Conservation (phyloP, 1,284 basidiomycete genomes). For the Leccinum pachyderme region DNA sequence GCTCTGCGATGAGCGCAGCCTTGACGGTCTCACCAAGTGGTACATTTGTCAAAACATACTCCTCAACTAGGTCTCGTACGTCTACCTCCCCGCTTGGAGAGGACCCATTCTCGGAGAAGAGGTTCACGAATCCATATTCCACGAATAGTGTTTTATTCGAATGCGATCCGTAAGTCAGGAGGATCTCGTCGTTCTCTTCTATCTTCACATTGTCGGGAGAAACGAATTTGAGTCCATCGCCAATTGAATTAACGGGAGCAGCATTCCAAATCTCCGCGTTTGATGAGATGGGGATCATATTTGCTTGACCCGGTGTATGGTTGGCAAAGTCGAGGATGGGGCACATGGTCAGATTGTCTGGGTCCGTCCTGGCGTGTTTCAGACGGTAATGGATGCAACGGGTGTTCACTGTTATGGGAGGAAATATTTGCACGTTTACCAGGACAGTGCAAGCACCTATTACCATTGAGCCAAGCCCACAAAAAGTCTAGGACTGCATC, state of each 20-base stretch:
- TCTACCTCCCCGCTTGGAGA: constrained; percentile 55
- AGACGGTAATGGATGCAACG: constrained; percentile 79
- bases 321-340: constrained; percentile 88
- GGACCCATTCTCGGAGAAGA: constrained; percentile 26
- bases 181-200: constrained; percentile 58
- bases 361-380: constrained; percentile 48
- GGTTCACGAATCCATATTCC: constrained; percentile 81
- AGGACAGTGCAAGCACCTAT: constrained; percentile 25
- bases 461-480: constrained; percentile 88
- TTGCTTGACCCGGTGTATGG: constrained; percentile 47
- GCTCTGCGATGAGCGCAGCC: constrained; percentile 50
- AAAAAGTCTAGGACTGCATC: constrained; percentile 40
- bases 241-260: constrained; percentile 37
- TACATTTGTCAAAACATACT: constrained; percentile 43
- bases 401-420: constrained; percentile 70
- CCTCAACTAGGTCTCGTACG: constrained; percentile 56
- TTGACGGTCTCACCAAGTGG: constrained; percentile 45
- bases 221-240: constrained; percentile 52
- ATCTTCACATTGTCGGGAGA: constrained; percentile 46
- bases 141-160: constrained; percentile 71
- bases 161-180: constrained; percentile 75
- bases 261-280: constrained; percentile 39
- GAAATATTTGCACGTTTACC: constrained; percentile 11
- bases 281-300: constrained; percentile 43
- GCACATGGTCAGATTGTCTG: constrained; percentile 79